A percentile compares a stretch with the other conserved stretches of the same genome.
These are phyloP conservation scores for Tubosaeta sp. DNA, from an alignment of 768 basidiomycete genomes.

Conservation along the genomic window DNA sequence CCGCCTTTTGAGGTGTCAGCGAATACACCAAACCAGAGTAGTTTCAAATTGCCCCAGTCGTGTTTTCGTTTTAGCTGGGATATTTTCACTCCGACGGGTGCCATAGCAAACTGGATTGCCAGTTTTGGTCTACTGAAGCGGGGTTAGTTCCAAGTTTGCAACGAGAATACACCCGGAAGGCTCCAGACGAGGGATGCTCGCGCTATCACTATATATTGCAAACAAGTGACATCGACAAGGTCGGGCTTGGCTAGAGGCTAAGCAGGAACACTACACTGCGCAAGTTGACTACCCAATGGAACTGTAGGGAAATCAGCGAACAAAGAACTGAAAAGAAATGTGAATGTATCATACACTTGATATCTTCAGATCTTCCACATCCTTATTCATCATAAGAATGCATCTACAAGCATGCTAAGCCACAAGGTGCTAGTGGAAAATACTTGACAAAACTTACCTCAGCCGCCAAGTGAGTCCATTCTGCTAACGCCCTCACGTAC, in stretches of 20 bases:
- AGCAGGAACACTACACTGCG: neutral
- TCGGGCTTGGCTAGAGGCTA: no score
- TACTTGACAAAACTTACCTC: slow-evolving; percentile 42
- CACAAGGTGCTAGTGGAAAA: neutral
- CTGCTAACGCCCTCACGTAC: slow-evolving; percentile 60
- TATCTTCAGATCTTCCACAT: neutral
- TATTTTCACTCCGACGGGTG: slow-evolving; percentile 3
- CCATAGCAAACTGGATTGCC: neutral
- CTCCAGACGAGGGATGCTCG: neutral
- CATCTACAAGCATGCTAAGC: slow-evolving; percentile 14
- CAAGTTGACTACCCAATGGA: neutral
- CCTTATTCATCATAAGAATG: slow-evolving; percentile 23
- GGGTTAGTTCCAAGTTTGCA: neutral
- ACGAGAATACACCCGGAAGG: neutral
- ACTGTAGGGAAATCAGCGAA: neutral
- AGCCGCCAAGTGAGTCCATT: slow-evolving; percentile 64
- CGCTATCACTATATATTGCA: neutral
- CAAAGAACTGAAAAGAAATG: neutral
- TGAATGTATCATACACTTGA: no score
- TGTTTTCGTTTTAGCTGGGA: neutral
- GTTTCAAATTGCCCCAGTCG: neutral
- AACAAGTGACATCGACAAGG: neutral
- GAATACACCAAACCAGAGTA: neutral
- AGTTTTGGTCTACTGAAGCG: neutral
- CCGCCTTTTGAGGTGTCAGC: neutral